A percentile compares a stretch with the other conserved stretches of the same genome.
These are phyloP conservation scores for Boletales sp. DNA, from an alignment of 768 basidiomycete species.

Conservation along the genomic window DNA sequence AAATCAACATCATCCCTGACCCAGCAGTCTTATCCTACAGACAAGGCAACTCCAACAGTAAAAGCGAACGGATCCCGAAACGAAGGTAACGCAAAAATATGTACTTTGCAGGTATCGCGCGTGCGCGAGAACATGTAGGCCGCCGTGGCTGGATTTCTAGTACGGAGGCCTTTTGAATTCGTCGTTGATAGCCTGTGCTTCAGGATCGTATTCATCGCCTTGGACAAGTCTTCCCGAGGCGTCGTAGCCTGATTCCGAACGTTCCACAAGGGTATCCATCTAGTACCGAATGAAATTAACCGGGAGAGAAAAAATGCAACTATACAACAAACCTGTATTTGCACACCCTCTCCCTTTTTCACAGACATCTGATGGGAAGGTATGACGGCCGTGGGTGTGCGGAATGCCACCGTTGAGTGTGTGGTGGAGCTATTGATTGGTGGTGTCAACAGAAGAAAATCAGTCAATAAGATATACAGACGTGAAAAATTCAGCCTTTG, in stretches of 20 bases:
- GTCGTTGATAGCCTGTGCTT: slow-evolving; percentile 53
- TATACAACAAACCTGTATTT: slow-evolving; percentile 49
- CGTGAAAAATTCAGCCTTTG: slow-evolving; percentile 49
- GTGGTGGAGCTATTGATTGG: slow-evolving; percentile 32
- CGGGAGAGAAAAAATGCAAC: background rate
- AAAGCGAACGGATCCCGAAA: background rate
- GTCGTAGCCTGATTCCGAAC: slow-evolving; percentile 50
- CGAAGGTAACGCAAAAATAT: background rate
- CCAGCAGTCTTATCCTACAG: background rate
- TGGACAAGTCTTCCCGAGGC: slow-evolving; percentile 50
- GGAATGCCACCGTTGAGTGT: slow-evolving; percentile 61
- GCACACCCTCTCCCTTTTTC: slow-evolving; percentile 49
- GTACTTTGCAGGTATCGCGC: background rate
- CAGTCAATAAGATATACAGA: slow-evolving; percentile 32
- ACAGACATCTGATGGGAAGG: slow-evolving; percentile 25
- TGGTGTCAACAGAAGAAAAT: slow-evolving; percentile 21
- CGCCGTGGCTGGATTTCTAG: slow-evolving; percentile 10
- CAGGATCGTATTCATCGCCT: slow-evolving; percentile 49
- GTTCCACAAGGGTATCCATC: slow-evolving; percentile 66
- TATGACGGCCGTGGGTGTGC: slow-evolving; percentile 32
- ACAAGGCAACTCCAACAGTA: background rate
- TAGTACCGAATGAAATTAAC: slow-evolving; percentile 24
- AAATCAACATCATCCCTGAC: background rate
- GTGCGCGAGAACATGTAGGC: background rate
- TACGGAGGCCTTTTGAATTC: slow-evolving; percentile 63